Conservation (phyloP, 331 rosid genomes). For the Saraca asoca region DNA sequence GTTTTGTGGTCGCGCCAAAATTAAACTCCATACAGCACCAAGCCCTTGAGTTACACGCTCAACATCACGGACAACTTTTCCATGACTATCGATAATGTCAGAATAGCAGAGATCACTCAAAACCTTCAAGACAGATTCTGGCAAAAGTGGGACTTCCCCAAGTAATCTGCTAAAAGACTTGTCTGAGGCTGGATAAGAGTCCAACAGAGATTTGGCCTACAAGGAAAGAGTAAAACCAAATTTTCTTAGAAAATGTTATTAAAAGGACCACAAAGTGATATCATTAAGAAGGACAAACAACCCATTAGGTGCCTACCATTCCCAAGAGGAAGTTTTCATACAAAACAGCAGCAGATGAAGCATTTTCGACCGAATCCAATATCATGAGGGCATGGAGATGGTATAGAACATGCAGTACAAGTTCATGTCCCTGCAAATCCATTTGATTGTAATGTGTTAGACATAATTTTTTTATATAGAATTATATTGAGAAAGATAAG, state of each 20-base stretch:
- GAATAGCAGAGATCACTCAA: constrained; percentile 79
- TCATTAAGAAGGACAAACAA: constrained; percentile 29
- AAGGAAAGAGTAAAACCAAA: constrained; percentile 32
- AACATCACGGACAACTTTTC: constrained; percentile 72
- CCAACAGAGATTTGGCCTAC: constrained; percentile 82
- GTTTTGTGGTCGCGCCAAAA: constrained; percentile 84
- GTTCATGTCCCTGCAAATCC: constrained; percentile 89
- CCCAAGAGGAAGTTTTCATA: constrained; percentile 87
- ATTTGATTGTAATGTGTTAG: constrained; percentile 29
- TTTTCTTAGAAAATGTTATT: constrained; percentile 22
- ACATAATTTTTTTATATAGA: too few species aligned
- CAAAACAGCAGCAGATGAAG: constrained; percentile 60
- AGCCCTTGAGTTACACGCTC: constrained; percentile 99
- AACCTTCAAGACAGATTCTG: constrained; percentile 73
- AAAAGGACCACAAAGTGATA: background rate
- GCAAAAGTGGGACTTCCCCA: constrained; percentile 89
- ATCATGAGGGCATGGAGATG: constrained; percentile 71
- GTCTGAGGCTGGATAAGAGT: constrained; percentile 87
- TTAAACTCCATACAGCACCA: constrained; percentile 96
- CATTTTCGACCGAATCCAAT: constrained; percentile 56
- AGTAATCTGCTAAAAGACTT: constrained; percentile 94
- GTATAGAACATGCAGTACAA: constrained; percentile 79
- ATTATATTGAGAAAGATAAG: too few species aligned
- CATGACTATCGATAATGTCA: constrained; percentile 61
- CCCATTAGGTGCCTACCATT: constrained; percentile 63